phyloP scores from a whole-genome alignment of 106 monocot species.

The Chionographis japonica region DNA sequence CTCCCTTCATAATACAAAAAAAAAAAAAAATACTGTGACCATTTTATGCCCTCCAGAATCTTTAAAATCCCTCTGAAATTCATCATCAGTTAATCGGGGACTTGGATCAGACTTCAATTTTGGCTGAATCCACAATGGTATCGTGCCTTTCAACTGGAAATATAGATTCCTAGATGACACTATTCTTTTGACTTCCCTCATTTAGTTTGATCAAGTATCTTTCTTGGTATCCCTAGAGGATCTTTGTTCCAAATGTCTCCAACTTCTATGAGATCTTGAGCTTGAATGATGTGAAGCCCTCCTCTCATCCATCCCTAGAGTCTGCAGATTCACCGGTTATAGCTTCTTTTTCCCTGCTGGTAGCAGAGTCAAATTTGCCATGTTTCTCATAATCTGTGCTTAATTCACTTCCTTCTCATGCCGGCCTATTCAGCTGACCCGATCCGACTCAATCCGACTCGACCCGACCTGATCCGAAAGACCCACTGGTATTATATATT shows the following conservation, averaged over 20 bases:
- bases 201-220: conserved; percentile 15
- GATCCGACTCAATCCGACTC: too few relatives aligned
- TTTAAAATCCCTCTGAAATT: neutral
- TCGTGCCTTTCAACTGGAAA: conserved; percentile 15
- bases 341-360: conserved; percentile 23
- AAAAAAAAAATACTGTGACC: too few relatives aligned
- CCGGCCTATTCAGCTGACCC: too few relatives aligned
- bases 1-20: too few relatives aligned
- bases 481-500: too few relatives aligned
- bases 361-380: conserved; percentile 25
- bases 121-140: neutral
- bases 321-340: conserved; percentile 1
- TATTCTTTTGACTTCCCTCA: conserved; percentile 20
- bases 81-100: conserved; percentile 16
- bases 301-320: conserved; percentile 33
- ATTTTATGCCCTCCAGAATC: neutral
- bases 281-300: conserved; percentile 31
- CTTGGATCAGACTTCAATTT: conserved; percentile 6
- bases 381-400: conserved; percentile 24
- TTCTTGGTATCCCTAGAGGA: conserved; percentile 16
- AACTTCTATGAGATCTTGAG: conserved; percentile 57
- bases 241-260: conserved; percentile 25
- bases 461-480: too few relatives aligned
- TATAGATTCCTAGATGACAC: conserved; percentile 4
- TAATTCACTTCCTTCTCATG: conserved; percentile 30